Conservation (phyloP, 176 grass and related monocot genomes). For the Lolium multiflorum region DNA sequence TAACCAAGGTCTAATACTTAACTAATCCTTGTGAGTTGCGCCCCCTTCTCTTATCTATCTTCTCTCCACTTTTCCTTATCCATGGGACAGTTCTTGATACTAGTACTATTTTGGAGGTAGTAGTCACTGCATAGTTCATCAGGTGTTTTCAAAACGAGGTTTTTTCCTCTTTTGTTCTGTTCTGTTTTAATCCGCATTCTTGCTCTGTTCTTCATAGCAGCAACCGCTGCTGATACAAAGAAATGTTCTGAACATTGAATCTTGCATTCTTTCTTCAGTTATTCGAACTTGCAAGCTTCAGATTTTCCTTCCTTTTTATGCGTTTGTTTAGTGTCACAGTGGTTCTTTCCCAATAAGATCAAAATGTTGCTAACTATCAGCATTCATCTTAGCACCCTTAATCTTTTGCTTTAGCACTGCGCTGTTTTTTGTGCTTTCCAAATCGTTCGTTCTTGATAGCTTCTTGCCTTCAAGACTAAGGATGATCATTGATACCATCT, state of each 20-base stretch:
- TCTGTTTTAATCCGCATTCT: neutral
- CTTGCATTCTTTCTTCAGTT: neutral
- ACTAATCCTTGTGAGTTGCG: constrained; percentile 53
- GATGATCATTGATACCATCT: neutral
- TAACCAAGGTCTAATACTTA: constrained; percentile 50
- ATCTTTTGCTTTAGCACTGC: neutral
- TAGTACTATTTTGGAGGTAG: neutral
- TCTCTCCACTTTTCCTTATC: constrained; percentile 19
- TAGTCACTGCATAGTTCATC: constrained; percentile 11
- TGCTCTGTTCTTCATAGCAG: neutral
- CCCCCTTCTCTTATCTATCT: neutral
- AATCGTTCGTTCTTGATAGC: constrained; percentile 17
- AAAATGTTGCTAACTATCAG: constrained; percentile 17
- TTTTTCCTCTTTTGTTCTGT: neutral
- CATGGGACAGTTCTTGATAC: constrained; percentile 5
- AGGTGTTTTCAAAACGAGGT: constrained; percentile 40
- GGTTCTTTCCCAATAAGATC: neutral
- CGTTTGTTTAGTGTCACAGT: neutral
- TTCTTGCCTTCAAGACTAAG: neutral
- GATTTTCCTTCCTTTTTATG: neutral
- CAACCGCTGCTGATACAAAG: neutral
- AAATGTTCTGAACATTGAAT: neutral
- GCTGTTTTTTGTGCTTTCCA: constrained; percentile 18
- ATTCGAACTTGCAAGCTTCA: neutral
- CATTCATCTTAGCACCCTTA: neutral